A percentile compares a stretch with the other conserved stretches of the same genome.
Evolutionary conservation across 2,329 filamentous ascomycete genomes (phyloP).

Genomic region (Truncatella angustata): DNA sequence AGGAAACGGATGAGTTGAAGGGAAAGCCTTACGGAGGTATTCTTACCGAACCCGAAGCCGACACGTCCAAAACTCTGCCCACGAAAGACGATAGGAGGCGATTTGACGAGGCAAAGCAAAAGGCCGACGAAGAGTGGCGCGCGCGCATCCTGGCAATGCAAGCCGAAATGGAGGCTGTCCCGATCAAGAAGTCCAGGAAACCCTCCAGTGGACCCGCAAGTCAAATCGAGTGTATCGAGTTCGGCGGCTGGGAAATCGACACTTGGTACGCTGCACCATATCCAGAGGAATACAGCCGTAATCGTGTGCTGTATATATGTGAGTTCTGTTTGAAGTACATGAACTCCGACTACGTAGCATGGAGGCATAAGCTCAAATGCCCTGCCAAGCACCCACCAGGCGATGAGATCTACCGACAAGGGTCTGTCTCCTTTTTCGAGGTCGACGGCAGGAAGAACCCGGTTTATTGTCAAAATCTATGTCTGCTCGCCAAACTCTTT

Average conservation of each 20-base stretch:
- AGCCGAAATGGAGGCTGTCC: conserved; percentile 56
- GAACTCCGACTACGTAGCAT: conserved; percentile 98
- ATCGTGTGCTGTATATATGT: conserved; percentile 96
- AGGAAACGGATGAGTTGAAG: conserved; percentile 83
- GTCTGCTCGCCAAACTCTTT: conserved; percentile 92
- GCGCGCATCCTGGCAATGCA: conserved; percentile 60
- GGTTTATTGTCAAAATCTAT: conserved; percentile 98
- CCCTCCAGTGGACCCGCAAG: conserved; percentile 82
- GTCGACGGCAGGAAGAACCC: conserved; percentile 96
- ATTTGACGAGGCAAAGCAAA: conserved; percentile 87
- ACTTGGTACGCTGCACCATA: conserved; percentile 99
- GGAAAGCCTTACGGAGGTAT: conserved; percentile 96
- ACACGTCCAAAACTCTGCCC: conserved; percentile 86
- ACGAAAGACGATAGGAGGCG: conserved; percentile 74
- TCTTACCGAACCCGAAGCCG: conserved; percentile 81
- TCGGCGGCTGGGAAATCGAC: conserved; percentile 96
- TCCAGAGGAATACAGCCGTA: conserved; percentile 96
- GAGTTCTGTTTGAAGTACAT: conserved; percentile 99
- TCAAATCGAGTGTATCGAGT: conserved; percentile 98
- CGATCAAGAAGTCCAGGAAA: conserved; percentile 68
- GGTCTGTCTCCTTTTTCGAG: conserved; percentile 91
- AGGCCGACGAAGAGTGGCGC: conserved; percentile 90
- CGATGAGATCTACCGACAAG: conserved; percentile 94
- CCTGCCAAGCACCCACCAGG: conserved; percentile 94
- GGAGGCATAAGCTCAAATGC: conserved; percentile 96